Percentiles rank a stretch among this genome's conserved stretches.
Evolutionary conservation across 202 grass and related monocot species (phyloP).

Genomic region (Schoenoplectus tabernaemontani): DNA sequence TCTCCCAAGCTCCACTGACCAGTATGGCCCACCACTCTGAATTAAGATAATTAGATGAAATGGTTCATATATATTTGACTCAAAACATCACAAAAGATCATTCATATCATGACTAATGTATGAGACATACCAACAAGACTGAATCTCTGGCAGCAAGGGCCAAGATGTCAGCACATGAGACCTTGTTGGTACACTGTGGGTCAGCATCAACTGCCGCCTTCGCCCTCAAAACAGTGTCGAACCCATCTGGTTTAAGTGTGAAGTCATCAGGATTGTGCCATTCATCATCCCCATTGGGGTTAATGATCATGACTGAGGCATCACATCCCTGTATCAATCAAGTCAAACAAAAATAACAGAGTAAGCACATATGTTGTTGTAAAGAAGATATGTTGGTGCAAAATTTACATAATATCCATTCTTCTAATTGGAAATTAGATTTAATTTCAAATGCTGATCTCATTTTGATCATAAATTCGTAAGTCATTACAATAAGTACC

Average conservation of each 20-base stretch:
- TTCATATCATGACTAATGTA: neutral
- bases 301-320: conserved; percentile 52
- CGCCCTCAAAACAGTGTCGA: conserved; percentile 33
- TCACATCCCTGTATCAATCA: conserved; percentile 39
- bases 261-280: conserved; percentile 38
- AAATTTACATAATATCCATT: neutral
- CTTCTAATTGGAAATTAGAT: neutral
- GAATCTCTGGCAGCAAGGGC: conserved; percentile 64
- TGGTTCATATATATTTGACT: neutral
- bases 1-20: conserved; percentile 57
- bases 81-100: neutral
- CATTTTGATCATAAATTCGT: too few relatives aligned
- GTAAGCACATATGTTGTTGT: neutral
- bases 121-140: conserved; percentile 24
- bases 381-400: neutral
- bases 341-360: neutral
- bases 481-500: too few relatives aligned
- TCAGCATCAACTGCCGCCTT: conserved; percentile 53
- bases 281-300: conserved; percentile 43
- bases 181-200: conserved; percentile 43
- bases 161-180: conserved; percentile 80
- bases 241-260: conserved; percentile 48
- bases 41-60: neutral
- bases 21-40: conserved; percentile 60
- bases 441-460: neutral